Evolutionary conservation across 164 flowering plant species (phyloP), one percentile per base, ranked within the genome.

Genomic region (Liriodendron chinense): DNA sequence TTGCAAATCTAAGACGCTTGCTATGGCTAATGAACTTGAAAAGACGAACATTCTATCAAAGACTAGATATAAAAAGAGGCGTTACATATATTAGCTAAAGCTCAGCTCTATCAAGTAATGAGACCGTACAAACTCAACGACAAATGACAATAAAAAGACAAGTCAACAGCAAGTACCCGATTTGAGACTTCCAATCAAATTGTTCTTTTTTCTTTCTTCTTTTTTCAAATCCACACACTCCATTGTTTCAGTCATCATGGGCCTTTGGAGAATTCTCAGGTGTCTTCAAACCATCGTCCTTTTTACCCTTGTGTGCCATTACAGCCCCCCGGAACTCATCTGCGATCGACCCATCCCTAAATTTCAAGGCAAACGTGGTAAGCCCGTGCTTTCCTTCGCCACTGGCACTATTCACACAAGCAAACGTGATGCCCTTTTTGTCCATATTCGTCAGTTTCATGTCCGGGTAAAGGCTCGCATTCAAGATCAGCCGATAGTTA

Each of bases 391-490:
- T 87, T 23, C 84, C 89, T 82, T 91, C 97, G 21, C 82, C 77
- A 25, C 83, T 76, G 23, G 84, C 79, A 78, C 93, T 88, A 69
- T 95, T 95, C 71, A 92, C 71, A 78, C 98, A 95, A 13, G 96
- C 89, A 85, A 95, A 95, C 18, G 97, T 90, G 47, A 95, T 77
- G 49, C 98, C 98, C 78, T 80, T 88, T 83, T 91, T 95, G 13
- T 95, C 98, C 98, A 95, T 95, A 69, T 82, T 84, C 0, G 98
- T 82, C 64, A 95, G 89, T 83, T 95, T 95, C 98, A 95, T 95
- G 67, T 93, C 98, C 0, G 98, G 86, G 81, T 84, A 95, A 26
- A 95, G 89, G 73, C 86, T 83, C 1, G 98, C 94, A 81, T 95
- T 95, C 84, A 95, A 80, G 48, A 93, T 90, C 81, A 95, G 77